Conservation (phyloP, 1,284 basidiomycete species). For the Rhodotorula sp. region DNA sequence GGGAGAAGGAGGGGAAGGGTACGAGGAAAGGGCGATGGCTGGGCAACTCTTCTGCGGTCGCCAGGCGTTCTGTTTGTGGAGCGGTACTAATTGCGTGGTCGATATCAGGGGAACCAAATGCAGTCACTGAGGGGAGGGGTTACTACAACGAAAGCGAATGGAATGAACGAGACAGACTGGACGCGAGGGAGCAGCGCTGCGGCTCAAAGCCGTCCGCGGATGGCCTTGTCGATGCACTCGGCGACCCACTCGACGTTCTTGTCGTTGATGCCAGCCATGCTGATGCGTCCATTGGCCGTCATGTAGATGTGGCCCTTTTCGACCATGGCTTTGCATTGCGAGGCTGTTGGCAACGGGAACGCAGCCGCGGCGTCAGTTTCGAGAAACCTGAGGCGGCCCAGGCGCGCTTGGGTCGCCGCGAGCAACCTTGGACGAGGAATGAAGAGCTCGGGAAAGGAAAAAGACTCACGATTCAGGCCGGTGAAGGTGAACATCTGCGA, state of each 20-base stretch:
- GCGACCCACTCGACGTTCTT: constrained; percentile 77
- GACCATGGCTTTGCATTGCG: constrained; percentile 69
- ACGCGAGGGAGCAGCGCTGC: no score
- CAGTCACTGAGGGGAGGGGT: no score
- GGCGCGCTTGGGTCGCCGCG: background rate
- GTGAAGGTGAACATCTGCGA: constrained; percentile 37
- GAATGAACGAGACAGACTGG: no score
- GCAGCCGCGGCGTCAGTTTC: background rate
- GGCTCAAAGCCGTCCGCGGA: constrained; percentile 14
- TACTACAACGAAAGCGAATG: no score
- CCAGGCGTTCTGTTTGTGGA: no score
- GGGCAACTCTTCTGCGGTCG: no score
- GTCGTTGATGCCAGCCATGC: constrained; percentile 72
- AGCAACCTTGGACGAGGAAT: no score
- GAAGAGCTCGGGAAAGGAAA: background rate
- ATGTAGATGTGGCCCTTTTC: constrained; percentile 84
- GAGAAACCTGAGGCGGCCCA: background rate
- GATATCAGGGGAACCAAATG: no score
- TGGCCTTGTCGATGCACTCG: constrained; percentile 65
- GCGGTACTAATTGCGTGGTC: no score
- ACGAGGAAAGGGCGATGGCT: no score
- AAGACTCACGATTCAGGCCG: constrained; percentile 40
- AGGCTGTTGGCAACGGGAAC: constrained; percentile 43
- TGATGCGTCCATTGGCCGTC: constrained; percentile 57
- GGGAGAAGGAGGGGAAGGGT: no score